Evolutionary conservation across 179 eudicot genomes (phyloP).

Genomic region (Corrigiola litoralis): DNA sequence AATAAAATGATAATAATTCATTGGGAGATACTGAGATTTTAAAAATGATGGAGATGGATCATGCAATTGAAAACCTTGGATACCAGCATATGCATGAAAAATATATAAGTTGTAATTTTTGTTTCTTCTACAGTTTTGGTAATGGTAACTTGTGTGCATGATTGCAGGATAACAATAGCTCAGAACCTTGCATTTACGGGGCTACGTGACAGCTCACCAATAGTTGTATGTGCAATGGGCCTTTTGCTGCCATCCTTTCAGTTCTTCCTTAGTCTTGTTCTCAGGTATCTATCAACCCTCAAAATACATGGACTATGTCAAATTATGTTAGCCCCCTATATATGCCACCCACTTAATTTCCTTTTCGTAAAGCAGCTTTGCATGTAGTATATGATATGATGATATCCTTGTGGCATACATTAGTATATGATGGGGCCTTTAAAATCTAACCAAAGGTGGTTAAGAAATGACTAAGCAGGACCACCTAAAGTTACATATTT

Average conservation of each 20-base stretch:
- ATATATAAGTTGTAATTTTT: too few species aligned
- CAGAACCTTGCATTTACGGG: conserved; percentile 87
- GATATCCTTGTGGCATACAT: neutral
- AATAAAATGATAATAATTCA: too few species aligned
- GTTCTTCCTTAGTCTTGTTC: conserved; percentile 50
- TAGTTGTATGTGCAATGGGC: conserved; percentile 73
- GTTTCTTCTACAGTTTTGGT: neutral
- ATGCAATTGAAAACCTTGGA: too few species aligned
- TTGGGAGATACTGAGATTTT: too few species aligned
- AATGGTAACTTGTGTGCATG: neutral
- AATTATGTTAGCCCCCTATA: neutral
- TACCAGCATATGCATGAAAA: neutral
- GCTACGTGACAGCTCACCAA: conserved; percentile 75
- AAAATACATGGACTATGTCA: conserved; percentile 1
- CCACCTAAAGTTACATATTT: neutral
- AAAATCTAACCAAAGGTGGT: conserved; percentile 18
- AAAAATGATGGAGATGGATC: too few species aligned
- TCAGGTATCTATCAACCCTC: conserved; percentile 35
- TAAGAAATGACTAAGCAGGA: neutral
- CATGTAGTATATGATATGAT: neutral
- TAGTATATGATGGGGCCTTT: conserved; percentile 11
- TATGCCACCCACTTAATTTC: neutral
- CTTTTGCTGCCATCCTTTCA: conserved; percentile 63
- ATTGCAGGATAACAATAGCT: conserved; percentile 70
- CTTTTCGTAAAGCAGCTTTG: too few species aligned